Conservation (phyloP, 1,284 basidiomycete species). For the Ceratobasidium sp. region DNA sequence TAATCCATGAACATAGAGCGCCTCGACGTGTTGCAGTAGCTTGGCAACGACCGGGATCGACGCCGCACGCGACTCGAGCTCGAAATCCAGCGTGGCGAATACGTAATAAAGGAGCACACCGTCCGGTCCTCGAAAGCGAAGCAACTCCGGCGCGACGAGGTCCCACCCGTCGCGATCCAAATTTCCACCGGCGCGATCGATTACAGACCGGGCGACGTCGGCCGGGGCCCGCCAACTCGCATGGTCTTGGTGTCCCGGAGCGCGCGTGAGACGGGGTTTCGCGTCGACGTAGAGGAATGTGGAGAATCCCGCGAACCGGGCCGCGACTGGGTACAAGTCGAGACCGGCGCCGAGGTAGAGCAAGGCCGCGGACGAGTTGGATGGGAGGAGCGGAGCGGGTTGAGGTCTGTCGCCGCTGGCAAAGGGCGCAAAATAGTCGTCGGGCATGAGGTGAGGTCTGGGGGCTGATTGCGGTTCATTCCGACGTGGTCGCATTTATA, state of each 20-base stretch:
- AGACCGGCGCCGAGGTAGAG: slow-evolving; percentile 38
- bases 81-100: slow-evolving; percentile 39
- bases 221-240: slow-evolving; percentile 32
- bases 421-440: slow-evolving; percentile 27
- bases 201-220: slow-evolving; percentile 30
- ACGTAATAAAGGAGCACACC: slow-evolving; percentile 21
- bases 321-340: slow-evolving; percentile 32
- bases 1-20: slow-evolving; percentile 35
- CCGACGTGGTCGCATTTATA: not conserved
- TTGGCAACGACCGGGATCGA: slow-evolving; percentile 10
- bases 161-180: slow-evolving; percentile 28
- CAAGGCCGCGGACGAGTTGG: slow-evolving; percentile 1
- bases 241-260: slow-evolving; percentile 39
- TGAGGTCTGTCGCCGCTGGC: slow-evolving; percentile 14
- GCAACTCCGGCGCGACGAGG: slow-evolving; percentile 30
- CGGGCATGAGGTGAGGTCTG: slow-evolving; percentile 4
- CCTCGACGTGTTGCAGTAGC: slow-evolving; percentile 33
- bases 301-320: slow-evolving; percentile 23
- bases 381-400: slow-evolving; percentile 2
- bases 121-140: slow-evolving; percentile 16
- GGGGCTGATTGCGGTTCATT: not conserved
- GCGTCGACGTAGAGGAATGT: slow-evolving; percentile 40
- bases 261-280: slow-evolving; percentile 34
- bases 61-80: slow-evolving; percentile 15
- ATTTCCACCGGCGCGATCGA: slow-evolving; percentile 15